phyloP scores from a whole-genome alignment of 176 grass and related monocot species.

The Eleusine indica region DNA sequence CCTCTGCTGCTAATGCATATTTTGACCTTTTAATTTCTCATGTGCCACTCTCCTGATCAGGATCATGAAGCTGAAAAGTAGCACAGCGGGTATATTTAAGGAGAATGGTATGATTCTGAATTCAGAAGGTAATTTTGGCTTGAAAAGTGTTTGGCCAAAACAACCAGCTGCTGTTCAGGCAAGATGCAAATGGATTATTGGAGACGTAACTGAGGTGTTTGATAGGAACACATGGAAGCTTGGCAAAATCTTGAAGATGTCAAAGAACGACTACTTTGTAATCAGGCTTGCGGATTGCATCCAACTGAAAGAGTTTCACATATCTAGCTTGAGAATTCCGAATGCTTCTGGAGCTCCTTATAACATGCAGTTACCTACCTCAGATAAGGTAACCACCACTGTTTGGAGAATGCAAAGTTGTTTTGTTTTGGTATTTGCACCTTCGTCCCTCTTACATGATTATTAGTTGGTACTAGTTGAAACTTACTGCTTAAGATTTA shows the following conservation, averaged over 20 bases:
- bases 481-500: background rate
- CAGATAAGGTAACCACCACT: conserved; percentile 36
- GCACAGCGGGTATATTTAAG: conserved; percentile 31
- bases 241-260: conserved; percentile 63
- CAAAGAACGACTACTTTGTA: conserved; percentile 52
- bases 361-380: conserved; percentile 26
- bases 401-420: background rate
- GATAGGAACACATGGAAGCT: conserved; percentile 63
- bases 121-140: conserved; percentile 32
- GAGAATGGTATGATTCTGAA: conserved; percentile 27
- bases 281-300: conserved; percentile 61
- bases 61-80: conserved; percentile 53
- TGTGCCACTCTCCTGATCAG: background rate
- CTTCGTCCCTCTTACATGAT: background rate
- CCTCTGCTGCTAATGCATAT: background rate
- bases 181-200: conserved; percentile 65
- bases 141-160: conserved; percentile 41
- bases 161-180: conserved; percentile 31
- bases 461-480: background rate
- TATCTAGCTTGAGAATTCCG: conserved; percentile 56
- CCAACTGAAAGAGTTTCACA: conserved; percentile 66
- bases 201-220: conserved; percentile 70
- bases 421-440: background rate
- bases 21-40: conserved; percentile 24
- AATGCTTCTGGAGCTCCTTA: conserved; percentile 35